Conservation (phyloP, 1,284 basidiomycete species). For the Trichosporon sp. region DNA sequence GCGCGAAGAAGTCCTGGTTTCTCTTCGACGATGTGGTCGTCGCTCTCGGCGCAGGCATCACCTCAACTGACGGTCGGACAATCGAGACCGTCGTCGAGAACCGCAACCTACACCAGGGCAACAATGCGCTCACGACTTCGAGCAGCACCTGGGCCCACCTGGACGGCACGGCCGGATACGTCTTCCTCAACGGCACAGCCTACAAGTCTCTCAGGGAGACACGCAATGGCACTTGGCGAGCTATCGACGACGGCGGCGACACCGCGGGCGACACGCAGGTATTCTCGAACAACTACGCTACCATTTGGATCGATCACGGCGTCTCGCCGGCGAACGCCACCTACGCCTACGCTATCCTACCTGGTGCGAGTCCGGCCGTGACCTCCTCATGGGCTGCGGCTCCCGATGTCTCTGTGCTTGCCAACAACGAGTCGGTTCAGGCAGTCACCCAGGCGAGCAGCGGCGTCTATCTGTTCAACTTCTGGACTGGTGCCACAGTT, state of each 20-base stretch:
- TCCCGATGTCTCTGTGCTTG: neutral
- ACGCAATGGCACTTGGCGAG: neutral
- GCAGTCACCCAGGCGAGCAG: neutral
- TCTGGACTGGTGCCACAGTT: neutral
- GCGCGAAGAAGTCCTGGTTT: neutral
- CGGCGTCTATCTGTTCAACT: neutral
- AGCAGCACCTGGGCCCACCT: neutral
- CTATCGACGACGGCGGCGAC: neutral
- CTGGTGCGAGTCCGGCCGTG: neutral
- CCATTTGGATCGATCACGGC: neutral
- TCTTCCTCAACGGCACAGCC: neutral
- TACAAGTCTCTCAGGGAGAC: neutral
- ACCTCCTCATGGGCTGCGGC: too few species aligned
- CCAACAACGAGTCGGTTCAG: neutral
- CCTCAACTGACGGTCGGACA: neutral
- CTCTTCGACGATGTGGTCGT: neutral
- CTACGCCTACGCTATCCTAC: neutral
- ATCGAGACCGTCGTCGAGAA: neutral
- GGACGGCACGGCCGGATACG: neutral
- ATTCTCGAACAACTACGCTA: neutral
- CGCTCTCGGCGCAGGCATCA: neutral
- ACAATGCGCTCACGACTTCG: neutral
- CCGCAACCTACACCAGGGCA: neutral
- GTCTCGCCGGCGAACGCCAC: neutral
- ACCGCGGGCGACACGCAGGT: neutral